Base-by-base conservation (phyloP, 192 early-diverging fungal species). In the Coemansia nantahalensis region DNA sequence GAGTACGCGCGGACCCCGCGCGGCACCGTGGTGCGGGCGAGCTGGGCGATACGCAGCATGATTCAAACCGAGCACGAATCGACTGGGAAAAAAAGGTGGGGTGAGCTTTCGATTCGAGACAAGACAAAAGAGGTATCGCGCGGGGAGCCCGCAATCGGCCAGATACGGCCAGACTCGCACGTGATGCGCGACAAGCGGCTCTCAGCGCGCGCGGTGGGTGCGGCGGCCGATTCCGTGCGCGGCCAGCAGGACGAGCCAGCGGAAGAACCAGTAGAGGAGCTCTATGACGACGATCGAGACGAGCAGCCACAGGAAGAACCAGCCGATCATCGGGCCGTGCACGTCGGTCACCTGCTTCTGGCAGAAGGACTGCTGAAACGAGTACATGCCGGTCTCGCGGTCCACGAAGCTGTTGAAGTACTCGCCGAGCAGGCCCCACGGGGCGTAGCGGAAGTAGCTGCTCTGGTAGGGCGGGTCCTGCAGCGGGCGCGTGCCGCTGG, bases 361-460 rank as follows among this genome's bases (percentile, higher is more conserved):
- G 55, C 87, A 90, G 55, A 78, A 85, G 6, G 78, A 74, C 2
- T 78, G 82, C 39, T 81, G 73, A 54, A 89, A 89, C 33, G 81
- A 82, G 54, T 89, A 89, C 82, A 85, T 83, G 12, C 86, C 86
- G 18, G 72, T 73, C 26, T 71, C 56, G 24, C 82, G 68, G 17
- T 48, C 62, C 61, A 83, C 84, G 67, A 83, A 89, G 39, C 77
- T 75, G 64, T 85, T 83, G 72, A 84, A 84, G 47, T 80, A 83
- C 44, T 81, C 60, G 8, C 80, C 83, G 10, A 86, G 18, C 8
- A 64, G 40, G 1, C 66, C 75, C n/a, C 83, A 63, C 0, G 86
- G 84, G 1, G 76, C 71, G 16, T 82, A 68, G 16, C 44, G 37
- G 14, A 58, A 79, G 45, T 81, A 86, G 10, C 21, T 31, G 15